These are phyloP conservation scores for Fusarium oligoseptatum DNA, from an alignment of 2,329 filamentous ascomycete species.

Conservation along the genomic window DNA sequence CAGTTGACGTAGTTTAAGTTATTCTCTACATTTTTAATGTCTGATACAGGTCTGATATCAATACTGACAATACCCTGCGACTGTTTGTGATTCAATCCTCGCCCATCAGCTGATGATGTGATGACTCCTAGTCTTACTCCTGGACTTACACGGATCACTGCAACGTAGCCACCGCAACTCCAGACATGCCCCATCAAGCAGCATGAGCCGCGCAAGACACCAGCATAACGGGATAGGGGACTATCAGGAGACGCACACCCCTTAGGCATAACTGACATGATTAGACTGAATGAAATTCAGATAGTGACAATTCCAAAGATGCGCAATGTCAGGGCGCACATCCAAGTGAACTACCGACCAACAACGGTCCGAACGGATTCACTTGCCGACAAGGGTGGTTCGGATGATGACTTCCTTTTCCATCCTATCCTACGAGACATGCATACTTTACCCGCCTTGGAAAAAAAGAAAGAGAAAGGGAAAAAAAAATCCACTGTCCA, in stretches of 20 bases:
- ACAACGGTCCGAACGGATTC: constrained; percentile 2
- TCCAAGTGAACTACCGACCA: not conserved
- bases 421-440: constrained; percentile 19
- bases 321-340: not conserved
- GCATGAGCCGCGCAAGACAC: not conserved
- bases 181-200: not conserved
- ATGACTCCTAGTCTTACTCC: not conserved
- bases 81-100: not conserved
- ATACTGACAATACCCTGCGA: not conserved
- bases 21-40: not conserved
- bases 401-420: not conserved
- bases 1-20: not conserved
- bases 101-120: not conserved
- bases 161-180: not conserved
- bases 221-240: not conserved
- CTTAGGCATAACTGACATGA: not conserved
- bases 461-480: not conserved
- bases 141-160: not conserved
- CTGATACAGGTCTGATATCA: not conserved
- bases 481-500: constrained; percentile 20
- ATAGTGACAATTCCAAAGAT: not conserved
- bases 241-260: not conserved
- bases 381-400: not conserved
- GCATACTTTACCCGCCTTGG: not conserved
- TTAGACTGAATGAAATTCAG: not conserved